phyloP scores from a whole-genome alignment of 1,139 yeast genomes.

The Saccharomyces hybrid region DNA sequence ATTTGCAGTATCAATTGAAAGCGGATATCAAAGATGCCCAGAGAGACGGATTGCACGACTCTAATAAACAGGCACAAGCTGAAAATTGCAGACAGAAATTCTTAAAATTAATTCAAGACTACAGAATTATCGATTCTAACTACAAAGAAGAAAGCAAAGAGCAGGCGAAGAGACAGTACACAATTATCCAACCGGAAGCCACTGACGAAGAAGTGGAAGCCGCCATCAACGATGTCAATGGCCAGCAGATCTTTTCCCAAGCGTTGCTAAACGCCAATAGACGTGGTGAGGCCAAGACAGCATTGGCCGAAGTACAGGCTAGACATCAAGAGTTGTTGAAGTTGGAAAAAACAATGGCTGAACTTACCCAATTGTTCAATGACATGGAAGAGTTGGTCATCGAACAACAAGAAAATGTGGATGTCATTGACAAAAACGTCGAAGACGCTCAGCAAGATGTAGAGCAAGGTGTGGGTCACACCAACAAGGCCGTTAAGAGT shows the following conservation, averaged over 20 bases:
- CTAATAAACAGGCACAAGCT: slow-evolving; percentile 82
- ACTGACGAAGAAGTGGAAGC: slow-evolving; percentile 73
- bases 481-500: slow-evolving; percentile 77
- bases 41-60: slow-evolving; percentile 61
- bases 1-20: slow-evolving; percentile 69
- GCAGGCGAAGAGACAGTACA: slow-evolving; percentile 89
- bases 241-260: slow-evolving; percentile 88
- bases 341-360: slow-evolving; percentile 93
- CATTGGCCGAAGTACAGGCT: slow-evolving; percentile 88
- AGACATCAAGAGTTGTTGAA: slow-evolving; percentile 93
- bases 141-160: slow-evolving; percentile 77
- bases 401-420: slow-evolving; percentile 87
- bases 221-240: slow-evolving; percentile 77
- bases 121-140: slow-evolving; percentile 78
- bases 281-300: slow-evolving; percentile 95
- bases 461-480: slow-evolving; percentile 91
- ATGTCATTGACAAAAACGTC: slow-evolving; percentile 75
- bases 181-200: slow-evolving; percentile 88
- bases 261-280: slow-evolving; percentile 90
- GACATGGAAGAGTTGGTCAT: slow-evolving; percentile 96
- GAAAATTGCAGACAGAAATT: slow-evolving; percentile 82
- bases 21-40: slow-evolving; percentile 70
- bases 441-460: slow-evolving; percentile 79
- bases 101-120: slow-evolving; percentile 76
- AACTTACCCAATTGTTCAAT: slow-evolving; percentile 85